Evolutionary conservation across 2,329 filamentous ascomycete species (phyloP), one percentile per base, ranked within the genome.

Genomic region (Penicillium brevicompactum): DNA sequence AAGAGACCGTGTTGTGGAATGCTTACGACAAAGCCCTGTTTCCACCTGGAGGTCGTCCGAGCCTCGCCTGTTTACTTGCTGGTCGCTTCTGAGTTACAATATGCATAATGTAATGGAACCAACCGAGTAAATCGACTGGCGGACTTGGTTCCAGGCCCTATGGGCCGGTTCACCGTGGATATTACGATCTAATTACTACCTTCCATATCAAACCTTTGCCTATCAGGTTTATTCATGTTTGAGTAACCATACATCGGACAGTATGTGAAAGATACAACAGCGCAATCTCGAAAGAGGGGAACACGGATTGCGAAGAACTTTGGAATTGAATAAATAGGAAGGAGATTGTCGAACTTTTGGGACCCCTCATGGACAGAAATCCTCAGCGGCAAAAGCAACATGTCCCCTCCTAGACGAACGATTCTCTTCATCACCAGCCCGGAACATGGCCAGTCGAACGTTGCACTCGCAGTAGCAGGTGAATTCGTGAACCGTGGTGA

Each of bases 381-480:
- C 11, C n/a, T 5, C 24, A 5, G 16, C 5, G 41, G 11, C 3
- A 32, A 5, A 2, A n/a, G 22, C 18, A 58, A 8, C 6, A 67
- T 69, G 62, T 18, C 57, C 31, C 32, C 53, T 32, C 45, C 53
- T 24, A 62, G 52, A 32, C 51, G 55, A 13, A 60, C 50, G 4
- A 67, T 79, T 8, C 65, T 81, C 1, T 73, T 82, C 41, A 60
- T 81, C 40, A 76, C 78, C 3, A 80, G 76, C 59, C 69, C 71
- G 48, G 79, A 81, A 53, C 72, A 74, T 55, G 79, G 80, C 4
- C 76, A 80, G 53, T 74, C 76, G 16, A 81, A 80, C 60, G 74
- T 81, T 22, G 70, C 78, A 34, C 57, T 82, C 6, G 79, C 79
- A 6, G 72, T 76, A 0, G 69, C 69, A 4, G 69, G 76, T 34